A percentile compares a stretch with the other conserved stretches of the same genome.
Conservation (phyloP, 305 asterid species). For the Fraxinus floribunda region DNA sequence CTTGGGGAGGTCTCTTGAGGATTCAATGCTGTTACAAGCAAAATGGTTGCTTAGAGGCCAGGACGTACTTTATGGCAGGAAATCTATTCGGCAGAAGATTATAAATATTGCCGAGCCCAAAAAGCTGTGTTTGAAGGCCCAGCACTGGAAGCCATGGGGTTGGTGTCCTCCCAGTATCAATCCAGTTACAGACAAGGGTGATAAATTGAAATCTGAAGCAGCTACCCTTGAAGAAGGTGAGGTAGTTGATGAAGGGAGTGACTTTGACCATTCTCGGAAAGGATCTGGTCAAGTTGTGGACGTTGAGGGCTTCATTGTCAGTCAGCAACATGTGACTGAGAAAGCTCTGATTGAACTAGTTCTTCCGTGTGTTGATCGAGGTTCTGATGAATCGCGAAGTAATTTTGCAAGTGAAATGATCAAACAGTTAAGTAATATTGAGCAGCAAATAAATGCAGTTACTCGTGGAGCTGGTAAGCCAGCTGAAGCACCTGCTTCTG, state of each 20-base stretch:
- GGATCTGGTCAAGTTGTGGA: constrained; percentile 50
- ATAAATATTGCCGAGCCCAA: constrained; percentile 73
- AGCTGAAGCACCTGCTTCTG: constrained; percentile 47
- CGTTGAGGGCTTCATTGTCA: constrained; percentile 53
- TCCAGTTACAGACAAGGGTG: constrained; percentile 43
- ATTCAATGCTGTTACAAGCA: constrained; percentile 87
- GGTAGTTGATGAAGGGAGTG: constrained; percentile 73
- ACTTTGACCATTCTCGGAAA: constrained; percentile 50
- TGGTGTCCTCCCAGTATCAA: constrained; percentile 61
- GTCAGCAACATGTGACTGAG: constrained; percentile 84
- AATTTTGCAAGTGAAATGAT: constrained; percentile 92
- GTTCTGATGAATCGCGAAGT: constrained; percentile 76
- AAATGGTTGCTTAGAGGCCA: constrained; percentile 92
- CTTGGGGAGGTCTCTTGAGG: constrained; percentile 89
- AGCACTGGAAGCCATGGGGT: constrained; percentile 94
- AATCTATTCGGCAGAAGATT: constrained; percentile 85
- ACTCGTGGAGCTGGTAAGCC: constrained; percentile 77
- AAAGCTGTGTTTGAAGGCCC: constrained; percentile 69
- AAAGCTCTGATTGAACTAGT: constrained; percentile 83
- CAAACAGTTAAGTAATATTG: constrained; percentile 82
- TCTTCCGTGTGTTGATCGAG: constrained; percentile 88
- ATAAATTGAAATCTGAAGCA: constrained; percentile 62
- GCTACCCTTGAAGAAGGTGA: constrained; percentile 91
- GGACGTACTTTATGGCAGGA: constrained; percentile 92
- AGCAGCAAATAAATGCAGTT: constrained; percentile 83